phyloP scores from a whole-genome alignment of 2,329 filamentous ascomycete genomes.

The Trichophyton simii region DNA sequence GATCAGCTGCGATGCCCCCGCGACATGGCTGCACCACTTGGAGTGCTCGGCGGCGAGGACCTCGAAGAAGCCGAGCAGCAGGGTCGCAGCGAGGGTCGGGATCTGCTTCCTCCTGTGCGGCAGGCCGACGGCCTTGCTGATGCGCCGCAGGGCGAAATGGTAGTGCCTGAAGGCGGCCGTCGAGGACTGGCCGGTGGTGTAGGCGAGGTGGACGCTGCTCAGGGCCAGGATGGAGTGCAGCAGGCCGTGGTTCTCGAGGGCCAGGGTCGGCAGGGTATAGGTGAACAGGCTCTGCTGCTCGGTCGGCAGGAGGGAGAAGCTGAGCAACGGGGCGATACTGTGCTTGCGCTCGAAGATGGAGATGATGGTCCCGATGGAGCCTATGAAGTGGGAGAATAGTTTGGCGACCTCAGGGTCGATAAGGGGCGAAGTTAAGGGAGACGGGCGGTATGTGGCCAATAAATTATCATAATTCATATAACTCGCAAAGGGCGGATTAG shows the following conservation, averaged over 20 bases:
- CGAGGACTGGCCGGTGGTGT: conserved; percentile 58
- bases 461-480: conserved; percentile 37
- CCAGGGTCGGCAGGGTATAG: conserved; percentile 70
- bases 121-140: conserved; percentile 63
- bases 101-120: conserved; percentile 57
- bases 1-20: conserved; percentile 70
- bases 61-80: conserved; percentile 83
- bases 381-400: conserved; percentile 85
- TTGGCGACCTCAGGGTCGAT: conserved; percentile 67
- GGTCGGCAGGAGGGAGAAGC: conserved; percentile 52
- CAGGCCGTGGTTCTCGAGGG: conserved; percentile 72
- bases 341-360: conserved; percentile 79
- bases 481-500: conserved; percentile 30
- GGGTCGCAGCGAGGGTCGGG: conserved; percentile 73
- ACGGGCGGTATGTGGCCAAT: conserved; percentile 55
- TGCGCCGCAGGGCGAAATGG: conserved; percentile 65
- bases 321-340: conserved; percentile 52
- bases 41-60: conserved; percentile 88
- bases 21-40: conserved; percentile 89
- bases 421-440: conserved; percentile 56
- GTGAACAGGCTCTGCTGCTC: conserved; percentile 50
- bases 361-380: conserved; percentile 72
- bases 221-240: conserved; percentile 84
- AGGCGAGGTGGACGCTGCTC: conserved; percentile 76
- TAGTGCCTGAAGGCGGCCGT: conserved; percentile 87